These are phyloP conservation scores for Pleurostoma richardsiae DNA, from an alignment of 2,329 filamentous ascomycete genomes.

Conservation along the genomic window DNA sequence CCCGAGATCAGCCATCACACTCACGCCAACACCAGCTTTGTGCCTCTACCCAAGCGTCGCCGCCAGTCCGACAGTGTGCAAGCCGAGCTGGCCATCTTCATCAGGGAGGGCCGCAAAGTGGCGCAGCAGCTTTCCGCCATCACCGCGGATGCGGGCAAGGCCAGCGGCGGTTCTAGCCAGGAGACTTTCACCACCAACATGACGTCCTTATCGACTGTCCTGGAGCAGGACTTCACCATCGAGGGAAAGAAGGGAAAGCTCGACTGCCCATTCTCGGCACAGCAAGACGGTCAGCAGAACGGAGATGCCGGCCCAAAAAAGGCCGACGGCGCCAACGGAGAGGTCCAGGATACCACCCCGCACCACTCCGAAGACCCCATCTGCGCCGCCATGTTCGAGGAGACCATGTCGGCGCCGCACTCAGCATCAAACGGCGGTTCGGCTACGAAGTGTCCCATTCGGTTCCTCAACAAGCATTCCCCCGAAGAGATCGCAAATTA, in stretches of 20 bases:
- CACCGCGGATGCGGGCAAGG: conserved; percentile 42
- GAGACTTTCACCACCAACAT: conserved; percentile 38
- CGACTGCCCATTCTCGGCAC: conserved; percentile 69
- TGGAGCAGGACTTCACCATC: conserved; percentile 90
- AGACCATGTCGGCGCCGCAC: conserved; percentile 48
- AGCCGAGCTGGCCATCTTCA: conserved; percentile 57
- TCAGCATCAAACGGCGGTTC: conserved; percentile 41
- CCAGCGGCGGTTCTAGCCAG: conserved; percentile 39
- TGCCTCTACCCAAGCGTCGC: conserved; percentile 47
- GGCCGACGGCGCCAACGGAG: conserved; percentile 10
- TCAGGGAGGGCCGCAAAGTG: conserved; percentile 58
- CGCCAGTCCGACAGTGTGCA: conserved; percentile 36
- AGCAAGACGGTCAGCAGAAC: conserved; percentile 13
- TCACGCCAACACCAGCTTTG: conserved; percentile 41
- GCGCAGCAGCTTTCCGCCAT: conserved; percentile 47
- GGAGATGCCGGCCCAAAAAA: conserved; percentile 10
- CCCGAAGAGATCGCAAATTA: conserved; percentile 91
- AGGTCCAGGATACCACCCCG: conserved; percentile 31
- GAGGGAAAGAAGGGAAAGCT: conserved; percentile 74
- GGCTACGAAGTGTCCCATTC: conserved; percentile 76
- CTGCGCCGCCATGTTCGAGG: conserved; percentile 59
- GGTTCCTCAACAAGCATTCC: conserved; percentile 86
- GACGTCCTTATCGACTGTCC: conserved; percentile 57
- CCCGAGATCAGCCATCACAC: conserved; percentile 42
- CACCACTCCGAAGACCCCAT: conserved; percentile 55